phyloP scores from a whole-genome alignment of 2,329 filamentous ascomycete species.

The Fusarium tjaetaba region DNA sequence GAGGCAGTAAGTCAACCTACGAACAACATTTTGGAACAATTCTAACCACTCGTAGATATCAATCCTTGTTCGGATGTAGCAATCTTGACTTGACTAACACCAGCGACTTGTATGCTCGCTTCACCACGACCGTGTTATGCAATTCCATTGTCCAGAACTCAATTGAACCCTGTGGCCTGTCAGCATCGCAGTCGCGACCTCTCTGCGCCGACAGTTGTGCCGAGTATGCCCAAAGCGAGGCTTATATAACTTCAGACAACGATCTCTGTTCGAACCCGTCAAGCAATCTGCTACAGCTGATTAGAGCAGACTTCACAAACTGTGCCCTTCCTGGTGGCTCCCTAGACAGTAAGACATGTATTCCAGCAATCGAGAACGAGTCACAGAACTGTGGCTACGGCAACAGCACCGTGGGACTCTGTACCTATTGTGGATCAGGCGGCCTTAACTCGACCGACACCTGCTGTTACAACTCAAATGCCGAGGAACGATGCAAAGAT shows the following conservation, averaged over 20 bases:
- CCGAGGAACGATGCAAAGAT: slow-evolving; percentile 75
- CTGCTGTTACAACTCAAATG: slow-evolving; percentile 86
- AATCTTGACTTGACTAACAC: slow-evolving; percentile 81
- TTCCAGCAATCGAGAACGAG: slow-evolving; percentile 82
- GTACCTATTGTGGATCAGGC: slow-evolving; percentile 84
- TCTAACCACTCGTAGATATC: slow-evolving; percentile 69
- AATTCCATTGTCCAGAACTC: slow-evolving; percentile 95
- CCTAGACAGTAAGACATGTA: slow-evolving; percentile 76
- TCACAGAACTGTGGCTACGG: slow-evolving; percentile 86
- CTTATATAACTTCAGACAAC: slow-evolving; percentile 79
- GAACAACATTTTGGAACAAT: not conserved
- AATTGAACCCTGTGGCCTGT: slow-evolving; percentile 72
- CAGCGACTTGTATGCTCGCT: slow-evolving; percentile 87
- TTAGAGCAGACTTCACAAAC: slow-evolving; percentile 91
- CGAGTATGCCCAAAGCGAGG: slow-evolving; percentile 87
- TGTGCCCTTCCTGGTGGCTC: slow-evolving; percentile 86
- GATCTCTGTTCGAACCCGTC: slow-evolving; percentile 76
- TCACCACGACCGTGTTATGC: slow-evolving; percentile 91
- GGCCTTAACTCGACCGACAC: slow-evolving; percentile 94
- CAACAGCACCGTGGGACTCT: slow-evolving; percentile 77
- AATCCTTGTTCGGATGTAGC: slow-evolving; percentile 81
- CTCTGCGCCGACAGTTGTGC: slow-evolving; percentile 92
- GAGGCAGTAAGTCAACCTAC: slow-evolving; percentile 71
- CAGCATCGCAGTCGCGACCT: slow-evolving; percentile 72
- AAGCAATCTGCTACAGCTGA: slow-evolving; percentile 75